Percentiles rank a stretch among this genome's conserved stretches.
Evolutionary conservation across 257 asterid species (phyloP).

Genomic region (Primulina huaijiensis): DNA sequence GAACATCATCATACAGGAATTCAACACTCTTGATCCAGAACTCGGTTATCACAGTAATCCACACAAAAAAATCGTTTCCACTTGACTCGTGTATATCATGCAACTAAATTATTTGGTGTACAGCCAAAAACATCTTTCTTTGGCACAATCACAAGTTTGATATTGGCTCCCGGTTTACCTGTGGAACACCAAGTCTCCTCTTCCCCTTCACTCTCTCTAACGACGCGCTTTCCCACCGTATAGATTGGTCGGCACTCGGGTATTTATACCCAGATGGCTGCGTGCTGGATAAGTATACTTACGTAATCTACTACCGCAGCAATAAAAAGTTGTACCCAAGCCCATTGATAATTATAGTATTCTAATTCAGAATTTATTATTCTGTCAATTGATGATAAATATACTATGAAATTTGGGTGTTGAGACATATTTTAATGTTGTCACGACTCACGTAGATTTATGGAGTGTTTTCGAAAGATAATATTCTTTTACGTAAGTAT

Average conservation of each 20-base stretch:
- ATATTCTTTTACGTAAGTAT: too few species aligned
- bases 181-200: constrained; percentile 32
- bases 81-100: neutral
- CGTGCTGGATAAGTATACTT: neutral
- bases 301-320: neutral
- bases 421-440: too few species aligned
- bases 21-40: constrained; percentile 7
- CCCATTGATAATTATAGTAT: too few species aligned
- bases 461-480: too few species aligned
- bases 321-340: too few species aligned
- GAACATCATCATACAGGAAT: constrained; percentile 23
- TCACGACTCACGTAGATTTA: too few species aligned
- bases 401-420: too few species aligned
- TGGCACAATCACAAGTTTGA: constrained; percentile 2
- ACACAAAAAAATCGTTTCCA: constrained; percentile 2
- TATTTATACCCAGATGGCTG: constrained; percentile 23
- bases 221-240: neutral
- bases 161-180: constrained; percentile 24
- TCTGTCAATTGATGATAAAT: too few species aligned
- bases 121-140: neutral
- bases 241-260: neutral
- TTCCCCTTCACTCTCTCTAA: constrained; percentile 10
- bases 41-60: constrained; percentile 15
- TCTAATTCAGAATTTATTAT: too few species aligned
- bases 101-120: constrained; percentile 18